Percentiles rank a stretch among this genome's conserved stretches.
phyloP scores from a whole-genome alignment of 352 stramenopile genomes.

The Sclerospora graminicola region DNA sequence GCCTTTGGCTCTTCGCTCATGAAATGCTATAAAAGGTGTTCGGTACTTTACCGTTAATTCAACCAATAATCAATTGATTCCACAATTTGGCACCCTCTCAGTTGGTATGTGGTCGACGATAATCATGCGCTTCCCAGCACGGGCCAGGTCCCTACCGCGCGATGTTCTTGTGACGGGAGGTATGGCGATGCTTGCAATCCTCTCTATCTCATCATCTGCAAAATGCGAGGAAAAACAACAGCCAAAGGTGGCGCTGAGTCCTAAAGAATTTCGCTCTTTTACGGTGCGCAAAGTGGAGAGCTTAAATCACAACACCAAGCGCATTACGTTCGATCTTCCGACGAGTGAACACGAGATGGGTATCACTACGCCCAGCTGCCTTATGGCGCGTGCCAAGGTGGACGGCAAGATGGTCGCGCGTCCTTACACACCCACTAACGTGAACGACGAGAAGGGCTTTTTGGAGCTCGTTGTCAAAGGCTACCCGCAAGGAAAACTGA shows the following conservation, averaged over 20 bases:
- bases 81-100: not conserved
- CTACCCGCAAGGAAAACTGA: slow-evolving; percentile 78
- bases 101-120: slow-evolving; percentile 29
- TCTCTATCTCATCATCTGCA: slow-evolving; percentile 7
- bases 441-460: slow-evolving; percentile 76
- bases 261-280: slow-evolving; percentile 63
- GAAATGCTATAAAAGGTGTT: too few species aligned
- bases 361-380: slow-evolving; percentile 37
- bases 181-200: slow-evolving; percentile 30
- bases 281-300: slow-evolving; percentile 58
- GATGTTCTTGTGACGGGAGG: slow-evolving; percentile 26
- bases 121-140: slow-evolving; percentile 40
- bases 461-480: slow-evolving; percentile 86
- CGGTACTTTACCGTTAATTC: slow-evolving; percentile 3
- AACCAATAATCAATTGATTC: not conserved
- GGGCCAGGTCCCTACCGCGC: slow-evolving; percentile 24
- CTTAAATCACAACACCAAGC: slow-evolving; percentile 74
- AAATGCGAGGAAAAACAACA: slow-evolving; percentile 17
- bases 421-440: slow-evolving; percentile 84
- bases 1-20: slow-evolving; percentile 12
- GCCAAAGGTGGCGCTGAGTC: slow-evolving; percentile 44
- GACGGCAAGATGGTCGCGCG: slow-evolving; percentile 69
- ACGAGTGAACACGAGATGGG: slow-evolving; percentile 53
- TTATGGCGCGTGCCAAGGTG: slow-evolving; percentile 60
- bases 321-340: slow-evolving; percentile 59